These are phyloP conservation scores for Oenanthe javanica DNA, from an alignment of 140 eudicot species.

Conservation along the genomic window DNA sequence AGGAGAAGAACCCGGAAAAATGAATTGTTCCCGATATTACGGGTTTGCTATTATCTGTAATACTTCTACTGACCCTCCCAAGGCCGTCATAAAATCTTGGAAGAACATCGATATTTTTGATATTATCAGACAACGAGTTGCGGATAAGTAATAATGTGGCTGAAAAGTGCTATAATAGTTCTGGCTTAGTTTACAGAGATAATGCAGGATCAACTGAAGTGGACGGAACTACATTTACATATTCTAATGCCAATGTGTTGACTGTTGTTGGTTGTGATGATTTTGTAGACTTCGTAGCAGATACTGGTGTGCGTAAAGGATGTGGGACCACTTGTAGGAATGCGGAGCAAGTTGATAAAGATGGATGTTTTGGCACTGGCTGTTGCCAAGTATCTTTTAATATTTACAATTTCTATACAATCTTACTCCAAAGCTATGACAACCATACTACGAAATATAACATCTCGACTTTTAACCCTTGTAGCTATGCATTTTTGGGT, in stretches of 20 bases:
- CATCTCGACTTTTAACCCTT: constrained; percentile 15
- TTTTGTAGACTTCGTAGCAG: constrained; percentile 1
- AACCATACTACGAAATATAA: constrained; percentile 15
- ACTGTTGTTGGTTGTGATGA: constrained; percentile 54
- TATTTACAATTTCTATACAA: constrained; percentile 16
- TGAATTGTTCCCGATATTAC: not conserved
- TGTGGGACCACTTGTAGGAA: constrained; percentile 30
- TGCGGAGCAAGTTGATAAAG: constrained; percentile 24
- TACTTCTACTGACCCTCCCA: constrained; percentile 50
- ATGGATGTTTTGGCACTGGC: constrained; percentile 41
- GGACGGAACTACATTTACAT: constrained; percentile 28
- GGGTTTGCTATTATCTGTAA: constrained; percentile 48
- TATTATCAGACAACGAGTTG: constrained; percentile 36
- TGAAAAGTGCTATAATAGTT: constrained; percentile 21
- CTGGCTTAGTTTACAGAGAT: constrained; percentile 15
- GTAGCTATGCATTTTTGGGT: constrained; percentile 49
- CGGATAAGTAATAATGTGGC: constrained; percentile 32
- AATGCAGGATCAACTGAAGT: not conserved
- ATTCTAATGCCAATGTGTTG: constrained; percentile 39
- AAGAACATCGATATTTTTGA: constrained; percentile 22
- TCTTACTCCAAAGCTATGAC: not conserved
- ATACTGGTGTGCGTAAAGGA: constrained; percentile 10
- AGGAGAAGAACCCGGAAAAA: not conserved
- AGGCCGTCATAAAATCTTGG: constrained; percentile 18
- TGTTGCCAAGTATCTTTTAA: constrained; percentile 44